Evolutionary conservation across 2,329 filamentous ascomycete species (phyloP), one percentile per base, ranked within the genome.

Genomic region (Lachnellula subtilissima): DNA sequence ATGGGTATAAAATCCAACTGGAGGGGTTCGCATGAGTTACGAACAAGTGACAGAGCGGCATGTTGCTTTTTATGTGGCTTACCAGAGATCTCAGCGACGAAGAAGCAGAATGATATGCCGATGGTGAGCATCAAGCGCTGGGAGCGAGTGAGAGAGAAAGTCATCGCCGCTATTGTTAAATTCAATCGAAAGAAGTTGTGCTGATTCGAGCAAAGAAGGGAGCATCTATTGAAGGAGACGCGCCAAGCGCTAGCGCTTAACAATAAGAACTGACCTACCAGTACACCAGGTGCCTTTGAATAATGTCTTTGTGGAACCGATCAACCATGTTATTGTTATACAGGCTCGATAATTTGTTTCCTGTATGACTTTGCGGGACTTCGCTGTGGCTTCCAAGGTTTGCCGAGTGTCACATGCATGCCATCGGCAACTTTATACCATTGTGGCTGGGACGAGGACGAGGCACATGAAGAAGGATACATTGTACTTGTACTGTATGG

Each of bases 1-100:
- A 52, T 78, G 77, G 1, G 88, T 91, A 58, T 83, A 84, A 64
- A 89, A 87, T 2, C 86, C 86, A 57, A 87, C 82, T 82, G 58
- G 46, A 46, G 12, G 56, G 28, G 14, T 43, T 19, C 12, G 17
- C 12, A 48, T 54, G 17, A 56, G 45, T 49, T 37, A 42, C 32
- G 36, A 14, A 48, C 11, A 25, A 35, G 4, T 48, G 42, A 23
- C 42, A 45, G 42, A 23, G 15, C n/a, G 19, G 19, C 5, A 22
- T n/a, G 43, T 35, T 19, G 47, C 22, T 47, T 14, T 32, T n/a
- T 43, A 47, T 37, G 48, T 25, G 28, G 59, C 63, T 50, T 62
- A 75, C 74, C 71, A 32, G 74, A 74, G 28, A 78, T 76, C 59
- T 79, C 76, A 14, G 72, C 71, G 3, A 74, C 51, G 56, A 79